A percentile compares a stretch with the other conserved stretches of the same genome.
phyloP scores from a whole-genome alignment of 108 stramenopile genomes.

The Cyclostephanos tholiformis region DNA sequence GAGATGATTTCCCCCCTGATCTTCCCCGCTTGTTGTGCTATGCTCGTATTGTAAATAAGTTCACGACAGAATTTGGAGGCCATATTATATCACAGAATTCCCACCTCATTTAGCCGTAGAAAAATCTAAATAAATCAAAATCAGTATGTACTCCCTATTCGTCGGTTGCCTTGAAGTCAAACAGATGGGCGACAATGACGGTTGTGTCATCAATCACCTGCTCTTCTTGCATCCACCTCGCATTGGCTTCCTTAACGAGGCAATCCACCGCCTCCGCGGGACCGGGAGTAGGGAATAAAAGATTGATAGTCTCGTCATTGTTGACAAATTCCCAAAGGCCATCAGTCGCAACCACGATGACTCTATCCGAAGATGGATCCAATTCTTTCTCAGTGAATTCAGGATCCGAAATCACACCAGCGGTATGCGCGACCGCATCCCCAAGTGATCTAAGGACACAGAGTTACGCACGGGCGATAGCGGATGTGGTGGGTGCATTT shows the following conservation, averaged over 20 bases:
- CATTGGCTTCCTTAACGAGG: constrained; percentile 90
- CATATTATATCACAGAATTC: not conserved
- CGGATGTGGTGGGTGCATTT: constrained; percentile 3
- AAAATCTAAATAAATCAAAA: not conserved
- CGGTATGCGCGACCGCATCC: constrained; percentile 95
- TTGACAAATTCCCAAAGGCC: constrained; percentile 98
- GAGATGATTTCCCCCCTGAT: not conserved
- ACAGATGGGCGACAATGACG: constrained; percentile 94
- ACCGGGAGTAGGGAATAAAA: constrained; percentile 76
- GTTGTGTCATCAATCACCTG: constrained; percentile 99
- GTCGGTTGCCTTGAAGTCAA: constrained; percentile 70
- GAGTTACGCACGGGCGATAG: not conserved
- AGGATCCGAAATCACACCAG: constrained; percentile 96
- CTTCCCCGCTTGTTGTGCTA: not conserved
- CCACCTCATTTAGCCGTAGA: not conserved
- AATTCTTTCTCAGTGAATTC: constrained; percentile 90
- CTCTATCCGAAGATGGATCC: constrained; percentile 80
- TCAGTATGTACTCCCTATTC: constrained; percentile 9
- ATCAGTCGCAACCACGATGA: constrained; percentile 95
- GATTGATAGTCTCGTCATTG: constrained; percentile 92
- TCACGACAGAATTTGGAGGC: not conserved
- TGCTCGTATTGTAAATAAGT: not conserved
- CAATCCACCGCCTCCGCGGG: constrained; percentile 90
- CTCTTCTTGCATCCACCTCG: constrained; percentile 97
- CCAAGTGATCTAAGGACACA: constrained; percentile 82